phyloP scores from a whole-genome alignment of 352 stramenopile genomes.

The Globisporangium spiculum region DNA sequence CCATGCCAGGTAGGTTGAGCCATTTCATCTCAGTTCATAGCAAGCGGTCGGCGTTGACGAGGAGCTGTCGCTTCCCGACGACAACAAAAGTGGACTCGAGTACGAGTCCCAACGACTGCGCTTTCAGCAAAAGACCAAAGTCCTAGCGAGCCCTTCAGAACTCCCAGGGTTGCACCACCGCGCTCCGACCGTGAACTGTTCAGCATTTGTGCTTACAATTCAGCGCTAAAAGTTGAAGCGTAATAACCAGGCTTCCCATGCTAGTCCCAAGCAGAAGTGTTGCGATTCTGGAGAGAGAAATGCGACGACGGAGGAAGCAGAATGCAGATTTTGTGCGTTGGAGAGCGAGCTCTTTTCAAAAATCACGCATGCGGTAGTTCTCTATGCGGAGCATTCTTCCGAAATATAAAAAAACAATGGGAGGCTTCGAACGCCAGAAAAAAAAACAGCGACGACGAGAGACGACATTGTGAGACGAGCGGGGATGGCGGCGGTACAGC shows the following conservation, averaged over 20 bases:
- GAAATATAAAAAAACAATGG: constrained; percentile 2
- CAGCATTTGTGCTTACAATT: background rate
- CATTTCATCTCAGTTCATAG: too few species aligned
- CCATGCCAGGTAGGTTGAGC: too few species aligned
- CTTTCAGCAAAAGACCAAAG: too few species aligned
- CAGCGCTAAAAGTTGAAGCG: background rate
- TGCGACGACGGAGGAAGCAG: too few species aligned
- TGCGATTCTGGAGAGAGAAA: background rate
- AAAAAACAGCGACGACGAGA: background rate
- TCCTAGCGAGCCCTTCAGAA: too few species aligned
- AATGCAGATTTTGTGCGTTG: background rate
- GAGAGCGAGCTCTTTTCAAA: background rate
- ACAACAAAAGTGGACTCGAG: too few species aligned
- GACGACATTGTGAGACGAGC: background rate
- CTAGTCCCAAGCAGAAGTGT: background rate
- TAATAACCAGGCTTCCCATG: background rate
- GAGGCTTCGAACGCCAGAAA: background rate
- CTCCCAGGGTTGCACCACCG: too few species aligned
- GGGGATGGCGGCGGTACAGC: background rate
- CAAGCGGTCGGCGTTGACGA: too few species aligned
- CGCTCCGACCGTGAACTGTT: background rate
- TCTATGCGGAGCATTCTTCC: background rate
- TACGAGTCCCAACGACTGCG: too few species aligned
- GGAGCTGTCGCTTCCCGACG: too few species aligned
- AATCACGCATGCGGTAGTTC: background rate